Conservation (phyloP, 2,329 filamentous ascomycete species). For the Ophiostoma sp. region DNA sequence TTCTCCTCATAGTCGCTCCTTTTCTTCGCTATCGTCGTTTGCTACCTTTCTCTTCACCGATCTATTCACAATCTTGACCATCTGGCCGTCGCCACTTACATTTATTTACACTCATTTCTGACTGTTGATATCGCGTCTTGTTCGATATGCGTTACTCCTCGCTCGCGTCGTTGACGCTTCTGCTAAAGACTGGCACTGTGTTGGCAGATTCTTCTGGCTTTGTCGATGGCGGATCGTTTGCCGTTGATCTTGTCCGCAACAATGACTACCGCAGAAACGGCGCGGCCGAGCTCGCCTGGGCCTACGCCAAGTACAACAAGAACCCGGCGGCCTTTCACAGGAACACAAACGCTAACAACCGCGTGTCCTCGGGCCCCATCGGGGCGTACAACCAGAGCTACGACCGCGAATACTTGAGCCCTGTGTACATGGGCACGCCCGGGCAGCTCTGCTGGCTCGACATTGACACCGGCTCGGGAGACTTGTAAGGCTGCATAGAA, state of each 20-base stretch:
- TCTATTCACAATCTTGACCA: too few relatives aligned
- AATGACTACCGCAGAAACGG: constrained; percentile 38
- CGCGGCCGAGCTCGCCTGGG: constrained; percentile 36
- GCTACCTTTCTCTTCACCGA: neutral
- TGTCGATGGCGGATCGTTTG: constrained; percentile 30
- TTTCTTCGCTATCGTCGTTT: neutral
- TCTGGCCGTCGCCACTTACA: neutral
- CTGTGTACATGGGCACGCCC: constrained; percentile 62
- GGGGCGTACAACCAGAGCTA: constrained; percentile 38
- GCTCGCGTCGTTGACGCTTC: constrained; percentile 12
- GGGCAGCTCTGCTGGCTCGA: constrained; percentile 62
- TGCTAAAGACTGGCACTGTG: neutral
- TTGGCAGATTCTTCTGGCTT: neutral
- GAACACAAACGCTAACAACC: neutral
- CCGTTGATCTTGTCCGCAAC: constrained; percentile 41
- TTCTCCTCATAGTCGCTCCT: neutral
- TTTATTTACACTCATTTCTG: neutral
- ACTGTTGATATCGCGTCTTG: neutral
- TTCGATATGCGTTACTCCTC: neutral
- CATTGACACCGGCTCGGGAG: constrained; percentile 66
- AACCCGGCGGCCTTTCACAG: constrained; percentile 33
- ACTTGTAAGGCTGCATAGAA: too few relatives aligned
- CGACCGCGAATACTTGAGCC: constrained; percentile 60
- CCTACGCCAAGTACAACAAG: constrained; percentile 43
- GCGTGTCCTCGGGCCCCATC: constrained; percentile 29